Conservation (phyloP, 1,284 basidiomycete genomes). For the Heliocybe sulcata region DNA sequence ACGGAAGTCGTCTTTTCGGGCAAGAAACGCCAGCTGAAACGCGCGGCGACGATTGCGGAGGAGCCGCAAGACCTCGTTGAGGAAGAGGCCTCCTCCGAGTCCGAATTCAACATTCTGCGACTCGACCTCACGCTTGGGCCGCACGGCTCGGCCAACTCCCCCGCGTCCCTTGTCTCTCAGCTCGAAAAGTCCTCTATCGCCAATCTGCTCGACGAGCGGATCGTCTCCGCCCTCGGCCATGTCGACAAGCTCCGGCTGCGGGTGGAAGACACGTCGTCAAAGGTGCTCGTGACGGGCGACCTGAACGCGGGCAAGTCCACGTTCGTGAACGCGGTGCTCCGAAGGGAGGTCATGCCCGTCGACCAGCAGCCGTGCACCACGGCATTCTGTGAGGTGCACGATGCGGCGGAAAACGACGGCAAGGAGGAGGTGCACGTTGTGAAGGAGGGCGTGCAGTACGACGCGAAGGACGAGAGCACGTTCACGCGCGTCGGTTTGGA, state of each 20-base stretch:
- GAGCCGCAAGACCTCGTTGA: slow-evolving; percentile 20
- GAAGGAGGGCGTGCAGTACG: slow-evolving; percentile 67
- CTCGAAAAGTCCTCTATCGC: slow-evolving; percentile 92
- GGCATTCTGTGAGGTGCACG: slow-evolving; percentile 95
- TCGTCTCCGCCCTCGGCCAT: slow-evolving; percentile 74
- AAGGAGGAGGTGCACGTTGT: slow-evolving; percentile 81
- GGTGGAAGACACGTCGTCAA: slow-evolving; percentile 88
- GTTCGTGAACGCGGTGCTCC: slow-evolving; percentile 90
- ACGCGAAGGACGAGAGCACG: slow-evolving; percentile 66
- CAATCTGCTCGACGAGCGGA: slow-evolving; percentile 84
- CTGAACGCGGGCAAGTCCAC: slow-evolving; percentile 99
- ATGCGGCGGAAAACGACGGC: slow-evolving; percentile 78
- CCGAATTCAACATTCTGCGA: slow-evolving; percentile 81
- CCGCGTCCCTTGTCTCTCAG: slow-evolving; percentile 80
- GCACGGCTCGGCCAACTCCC: slow-evolving; percentile 60
- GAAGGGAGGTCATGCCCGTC: slow-evolving; percentile 89
- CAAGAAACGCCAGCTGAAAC: slow-evolving; percentile 32
- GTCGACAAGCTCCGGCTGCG: slow-evolving; percentile 83
- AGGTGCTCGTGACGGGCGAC: slow-evolving; percentile 98
- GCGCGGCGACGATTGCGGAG: slow-evolving; percentile 45
- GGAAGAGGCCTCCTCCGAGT: slow-evolving; percentile 23
- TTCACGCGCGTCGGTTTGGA: slow-evolving; percentile 65
- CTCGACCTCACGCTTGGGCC: slow-evolving; percentile 91
- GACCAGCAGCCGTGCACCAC: slow-evolving; percentile 99
- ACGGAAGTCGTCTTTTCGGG: slow-evolving; percentile 61